These are phyloP conservation scores for Colletotrichum godetiae DNA, from an alignment of 2,329 filamentous ascomycete genomes.

Conservation along the genomic window DNA sequence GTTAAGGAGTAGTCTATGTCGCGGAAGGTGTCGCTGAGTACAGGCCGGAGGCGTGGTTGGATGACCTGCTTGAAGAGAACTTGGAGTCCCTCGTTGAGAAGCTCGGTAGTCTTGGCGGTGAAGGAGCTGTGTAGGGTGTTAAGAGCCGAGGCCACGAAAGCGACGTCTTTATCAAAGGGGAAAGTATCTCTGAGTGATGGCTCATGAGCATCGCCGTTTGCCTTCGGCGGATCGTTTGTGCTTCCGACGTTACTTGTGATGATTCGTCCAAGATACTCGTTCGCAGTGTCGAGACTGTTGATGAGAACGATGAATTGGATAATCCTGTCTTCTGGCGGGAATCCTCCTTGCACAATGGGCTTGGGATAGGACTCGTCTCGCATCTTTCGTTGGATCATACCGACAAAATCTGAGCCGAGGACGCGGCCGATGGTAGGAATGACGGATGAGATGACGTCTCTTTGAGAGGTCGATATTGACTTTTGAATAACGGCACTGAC, in stretches of 20 bases:
- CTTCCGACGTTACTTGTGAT: slow-evolving; percentile 73
- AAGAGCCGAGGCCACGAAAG: slow-evolving; percentile 75
- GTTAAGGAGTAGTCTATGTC: slow-evolving; percentile 86
- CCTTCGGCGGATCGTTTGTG: slow-evolving; percentile 47
- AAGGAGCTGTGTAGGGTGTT: slow-evolving; percentile 78
- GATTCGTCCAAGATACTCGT: slow-evolving; percentile 91
- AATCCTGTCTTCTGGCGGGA: slow-evolving; percentile 89
- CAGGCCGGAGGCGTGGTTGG: slow-evolving; percentile 84
- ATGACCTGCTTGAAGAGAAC: slow-evolving; percentile 91
- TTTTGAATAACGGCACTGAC: slow-evolving; percentile 92
- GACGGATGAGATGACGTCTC: slow-evolving; percentile 80
- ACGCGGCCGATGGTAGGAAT: slow-evolving; percentile 84
- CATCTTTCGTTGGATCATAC: slow-evolving; percentile 98
- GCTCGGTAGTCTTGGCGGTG: slow-evolving; percentile 80
- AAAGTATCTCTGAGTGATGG: slow-evolving; percentile 73
- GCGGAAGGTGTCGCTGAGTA: slow-evolving; percentile 89
- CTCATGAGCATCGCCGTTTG: slow-evolving; percentile 48
- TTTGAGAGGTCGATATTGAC: slow-evolving; percentile 86
- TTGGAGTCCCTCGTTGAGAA: slow-evolving; percentile 85
- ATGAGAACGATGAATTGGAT: slow-evolving; percentile 91
- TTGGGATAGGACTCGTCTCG: slow-evolving; percentile 93
- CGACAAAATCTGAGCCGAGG: slow-evolving; percentile 89
- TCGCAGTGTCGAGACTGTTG: slow-evolving; percentile 93
- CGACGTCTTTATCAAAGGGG: slow-evolving; percentile 81
- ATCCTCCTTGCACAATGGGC: slow-evolving; percentile 78